phyloP scores from a whole-genome alignment of 1,139 yeast species.

The Diutina ranongensis region DNA sequence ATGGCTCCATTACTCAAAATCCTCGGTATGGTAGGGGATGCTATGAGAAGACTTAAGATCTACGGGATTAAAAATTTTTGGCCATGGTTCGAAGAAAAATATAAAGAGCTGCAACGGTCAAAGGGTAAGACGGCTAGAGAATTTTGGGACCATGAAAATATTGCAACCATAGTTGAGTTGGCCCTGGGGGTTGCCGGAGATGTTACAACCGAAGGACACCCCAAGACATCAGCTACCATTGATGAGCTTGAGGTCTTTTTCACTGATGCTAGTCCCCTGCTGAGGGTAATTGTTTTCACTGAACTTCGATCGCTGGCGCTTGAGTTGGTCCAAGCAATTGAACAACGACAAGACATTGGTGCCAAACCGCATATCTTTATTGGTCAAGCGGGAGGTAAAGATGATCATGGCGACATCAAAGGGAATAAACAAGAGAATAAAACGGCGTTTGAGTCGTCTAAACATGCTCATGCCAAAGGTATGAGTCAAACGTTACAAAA shows the following conservation, averaged over 20 bases:
- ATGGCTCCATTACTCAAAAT: constrained; percentile 41
- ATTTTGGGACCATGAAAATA: constrained; percentile 42
- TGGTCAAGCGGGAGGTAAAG: constrained; percentile 63
- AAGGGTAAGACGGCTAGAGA: constrained; percentile 49
- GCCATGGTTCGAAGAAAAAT: constrained; percentile 48
- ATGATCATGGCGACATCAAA: constrained; percentile 32
- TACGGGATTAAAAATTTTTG: constrained; percentile 80
- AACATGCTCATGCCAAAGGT: constrained; percentile 40
- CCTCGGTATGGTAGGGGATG: constrained; percentile 66
- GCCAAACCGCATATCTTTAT: constrained; percentile 79
- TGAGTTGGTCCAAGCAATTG: constrained; percentile 67
- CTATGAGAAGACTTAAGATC: constrained; percentile 52
- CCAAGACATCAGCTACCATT: constrained; percentile 53
- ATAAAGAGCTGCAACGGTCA: constrained; percentile 40
- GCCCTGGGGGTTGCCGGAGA: constrained; percentile 34
- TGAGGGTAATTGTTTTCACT: constrained; percentile 78
- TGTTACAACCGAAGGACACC: constrained; percentile 51
- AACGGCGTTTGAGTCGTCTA: constrained; percentile 31
- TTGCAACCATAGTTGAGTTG: constrained; percentile 30
- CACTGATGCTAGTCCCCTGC: constrained; percentile 22
- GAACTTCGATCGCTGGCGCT: constrained; percentile 84
- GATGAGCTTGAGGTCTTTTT: constrained; percentile 51
- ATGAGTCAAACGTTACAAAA: constrained; percentile 70
- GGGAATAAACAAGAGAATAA: constrained; percentile 20
- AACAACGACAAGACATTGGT: constrained; percentile 14